Evolutionary conservation across 2,329 filamentous ascomycete genomes (phyloP).

Genomic region (Dothideomycetes sp.): DNA sequence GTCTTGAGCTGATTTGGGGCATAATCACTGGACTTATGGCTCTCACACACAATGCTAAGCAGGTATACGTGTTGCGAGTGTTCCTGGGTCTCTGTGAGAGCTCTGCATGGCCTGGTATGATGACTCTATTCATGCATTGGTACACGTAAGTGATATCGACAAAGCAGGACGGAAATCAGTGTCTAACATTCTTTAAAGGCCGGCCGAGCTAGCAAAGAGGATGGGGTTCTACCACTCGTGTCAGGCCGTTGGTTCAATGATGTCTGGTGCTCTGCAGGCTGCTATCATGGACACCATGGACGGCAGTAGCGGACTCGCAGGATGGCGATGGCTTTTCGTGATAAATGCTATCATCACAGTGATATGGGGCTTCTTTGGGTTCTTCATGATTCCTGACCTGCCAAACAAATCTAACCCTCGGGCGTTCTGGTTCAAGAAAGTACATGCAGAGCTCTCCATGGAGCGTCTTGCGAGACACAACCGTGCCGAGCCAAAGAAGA

Average conservation of each 20-base stretch:
- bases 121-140: constrained; percentile 28
- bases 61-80: constrained; percentile 17
- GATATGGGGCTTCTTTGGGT: constrained; percentile 21
- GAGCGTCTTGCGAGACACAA: constrained; percentile 32
- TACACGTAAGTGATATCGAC: too few species aligned
- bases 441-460: constrained; percentile 32
- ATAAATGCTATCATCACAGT: constrained; percentile 28
- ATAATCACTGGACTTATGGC: constrained; percentile 20
- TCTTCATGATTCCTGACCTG: constrained; percentile 28
- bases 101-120: constrained; percentile 35
- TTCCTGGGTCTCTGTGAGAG: constrained; percentile 20
- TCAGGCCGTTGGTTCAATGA: constrained; percentile 16
- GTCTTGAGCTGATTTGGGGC: constrained; percentile 17
- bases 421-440: constrained; percentile 35
- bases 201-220: constrained; percentile 14
- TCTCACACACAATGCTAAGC: constrained; percentile 16
- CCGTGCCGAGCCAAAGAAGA: constrained; percentile 34
- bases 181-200: too few species aligned
- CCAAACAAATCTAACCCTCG: constrained; percentile 24
- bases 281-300: constrained; percentile 22
- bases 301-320: constrained; percentile 21
- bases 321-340: constrained; percentile 28
- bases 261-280: constrained; percentile 15
- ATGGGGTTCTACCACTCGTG: constrained; percentile 17
- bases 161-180: too few species aligned